Evolutionary conservation across 768 basidiomycete genomes (phyloP).

Genomic region (Megacollybia marginata): DNA sequence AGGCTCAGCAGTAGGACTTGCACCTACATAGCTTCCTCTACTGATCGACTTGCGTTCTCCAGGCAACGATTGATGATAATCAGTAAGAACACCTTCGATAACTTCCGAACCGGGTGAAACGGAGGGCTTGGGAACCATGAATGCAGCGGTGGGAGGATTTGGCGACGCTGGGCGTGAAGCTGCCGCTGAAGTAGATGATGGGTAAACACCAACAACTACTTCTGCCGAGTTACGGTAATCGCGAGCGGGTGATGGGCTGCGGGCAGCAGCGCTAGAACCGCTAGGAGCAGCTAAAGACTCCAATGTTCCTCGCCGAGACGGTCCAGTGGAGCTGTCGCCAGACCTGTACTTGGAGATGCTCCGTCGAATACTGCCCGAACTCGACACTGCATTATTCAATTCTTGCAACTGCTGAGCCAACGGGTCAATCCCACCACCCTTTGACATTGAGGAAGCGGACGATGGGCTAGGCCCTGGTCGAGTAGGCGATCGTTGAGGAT

Average conservation of each 20-base stretch:
- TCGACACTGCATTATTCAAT: constrained; percentile 38
- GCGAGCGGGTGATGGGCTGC: constrained; percentile 25
- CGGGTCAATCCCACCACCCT: constrained; percentile 41
- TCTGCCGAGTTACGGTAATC: constrained; percentile 77
- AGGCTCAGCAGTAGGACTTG: constrained; percentile 23
- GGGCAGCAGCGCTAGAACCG: constrained; percentile 15
- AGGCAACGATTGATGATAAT: constrained; percentile 82
- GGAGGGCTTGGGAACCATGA: constrained; percentile 61
- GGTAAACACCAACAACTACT: constrained; percentile 71
- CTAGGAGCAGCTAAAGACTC: constrained; percentile 1
- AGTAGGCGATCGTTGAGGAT: constrained; percentile 44
- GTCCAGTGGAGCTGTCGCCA: background rate
- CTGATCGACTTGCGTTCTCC: constrained; percentile 68
- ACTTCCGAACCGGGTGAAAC: constrained; percentile 36
- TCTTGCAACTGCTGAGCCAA: constrained; percentile 61
- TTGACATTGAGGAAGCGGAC: too few relatives aligned
- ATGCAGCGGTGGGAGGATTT: constrained; percentile 60
- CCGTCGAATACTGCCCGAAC: constrained; percentile 40
- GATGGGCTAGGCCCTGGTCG: too few relatives aligned
- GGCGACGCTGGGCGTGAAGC: constrained; percentile 72
- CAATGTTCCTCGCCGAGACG: constrained; percentile 4
- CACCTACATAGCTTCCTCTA: constrained; percentile 27
- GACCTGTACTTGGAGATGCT: constrained; percentile 28
- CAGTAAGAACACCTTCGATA: constrained; percentile 64
- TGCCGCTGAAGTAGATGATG: constrained; percentile 27